Percentiles rank a stretch among this genome's conserved stretches.
Conservation (phyloP, 805 yeast species). For the Yarrowia porcina region DNA sequence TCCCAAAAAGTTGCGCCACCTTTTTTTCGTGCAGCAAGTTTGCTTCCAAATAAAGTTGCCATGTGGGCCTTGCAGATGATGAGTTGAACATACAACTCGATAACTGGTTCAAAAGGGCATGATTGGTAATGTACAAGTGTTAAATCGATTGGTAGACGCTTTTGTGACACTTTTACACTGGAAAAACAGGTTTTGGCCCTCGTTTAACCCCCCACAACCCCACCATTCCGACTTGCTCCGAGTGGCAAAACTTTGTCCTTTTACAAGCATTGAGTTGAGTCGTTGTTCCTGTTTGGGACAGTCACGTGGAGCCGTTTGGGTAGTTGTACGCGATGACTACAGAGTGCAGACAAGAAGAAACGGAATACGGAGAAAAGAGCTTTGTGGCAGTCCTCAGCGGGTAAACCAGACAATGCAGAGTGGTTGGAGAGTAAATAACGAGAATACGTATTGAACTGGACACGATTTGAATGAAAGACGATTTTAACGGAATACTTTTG, state of each 20-base stretch:
- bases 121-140: not conserved
- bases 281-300: slow-evolving; percentile 2
- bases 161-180: no score
- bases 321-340: not conserved
- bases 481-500: no score
- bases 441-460: no score
- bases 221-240: slow-evolving; percentile 18
- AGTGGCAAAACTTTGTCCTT: slow-evolving; percentile 7
- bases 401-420: no score
- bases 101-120: no score
- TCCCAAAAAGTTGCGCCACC: slow-evolving; percentile 20
- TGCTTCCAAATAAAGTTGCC: slow-evolving; percentile 14
- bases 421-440: not conserved
- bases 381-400: not conserved
- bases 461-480: no score
- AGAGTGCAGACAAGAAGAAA: not conserved
- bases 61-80: slow-evolving; percentile 1
- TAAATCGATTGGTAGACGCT: no score
- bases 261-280: not conserved
- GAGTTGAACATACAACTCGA: no score
- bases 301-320: slow-evolving; percentile 16
- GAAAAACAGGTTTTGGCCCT: not conserved
- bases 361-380: no score
- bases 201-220: not conserved
- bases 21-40: not conserved